These are phyloP conservation scores for Globisporangium barbulae DNA, from an alignment of 352 stramenopile species.

Conservation along the genomic window DNA sequence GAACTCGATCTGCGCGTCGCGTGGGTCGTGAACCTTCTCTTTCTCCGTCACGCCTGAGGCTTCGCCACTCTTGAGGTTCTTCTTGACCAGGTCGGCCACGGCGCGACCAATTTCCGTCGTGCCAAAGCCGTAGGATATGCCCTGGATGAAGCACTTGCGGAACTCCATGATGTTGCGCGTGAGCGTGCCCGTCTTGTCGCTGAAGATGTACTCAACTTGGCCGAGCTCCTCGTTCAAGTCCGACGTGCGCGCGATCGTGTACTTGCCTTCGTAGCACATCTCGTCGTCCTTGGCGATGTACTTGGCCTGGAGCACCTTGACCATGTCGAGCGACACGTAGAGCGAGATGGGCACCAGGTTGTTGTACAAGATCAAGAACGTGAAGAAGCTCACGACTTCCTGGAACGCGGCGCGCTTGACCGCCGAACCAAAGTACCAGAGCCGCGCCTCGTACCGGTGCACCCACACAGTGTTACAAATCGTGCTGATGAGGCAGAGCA, in stretches of 20 bases:
- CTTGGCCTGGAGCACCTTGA: constrained; percentile 85
- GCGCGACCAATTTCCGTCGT: constrained; percentile 74
- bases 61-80: background rate
- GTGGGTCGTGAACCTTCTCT: constrained; percentile 28
- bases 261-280: constrained; percentile 87
- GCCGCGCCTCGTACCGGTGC: constrained; percentile 26
- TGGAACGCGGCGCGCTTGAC: constrained; percentile 15
- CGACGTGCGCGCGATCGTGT: constrained; percentile 79
- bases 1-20: constrained; percentile 55
- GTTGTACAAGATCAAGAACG: constrained; percentile 95
- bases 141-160: constrained; percentile 86
- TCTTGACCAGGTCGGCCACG: constrained; percentile 46
- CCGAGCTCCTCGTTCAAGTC: constrained; percentile 93
- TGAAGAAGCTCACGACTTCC: constrained; percentile 86
- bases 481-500: constrained; percentile 66
- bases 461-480: constrained; percentile 54
- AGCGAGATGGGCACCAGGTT: constrained; percentile 97
- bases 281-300: constrained; percentile 56
- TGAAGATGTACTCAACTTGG: constrained; percentile 98
- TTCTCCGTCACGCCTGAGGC: constrained; percentile 16
- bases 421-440: constrained; percentile 49
- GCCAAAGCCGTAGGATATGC: constrained; percentile 80
- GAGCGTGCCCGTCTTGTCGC: constrained; percentile 98
- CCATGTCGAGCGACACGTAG: constrained; percentile 96
- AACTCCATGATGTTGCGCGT: constrained; percentile 99